Conservation (phyloP, 352 stramenopile species). For the Phytophthora sojae region DNA sequence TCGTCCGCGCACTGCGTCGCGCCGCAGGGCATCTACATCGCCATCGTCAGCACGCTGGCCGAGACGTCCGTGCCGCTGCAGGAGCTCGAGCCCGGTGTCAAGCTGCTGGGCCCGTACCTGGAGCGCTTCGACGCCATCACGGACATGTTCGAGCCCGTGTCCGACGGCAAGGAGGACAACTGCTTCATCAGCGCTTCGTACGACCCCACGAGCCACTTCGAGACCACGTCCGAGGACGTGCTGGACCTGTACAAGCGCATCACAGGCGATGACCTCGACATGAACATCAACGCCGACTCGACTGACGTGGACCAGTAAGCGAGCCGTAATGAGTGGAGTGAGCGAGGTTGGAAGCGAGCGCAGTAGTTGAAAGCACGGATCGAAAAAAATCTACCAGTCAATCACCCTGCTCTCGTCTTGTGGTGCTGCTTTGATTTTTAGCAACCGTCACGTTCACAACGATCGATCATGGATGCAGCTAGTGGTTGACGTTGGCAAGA, state of each 20-base stretch:
- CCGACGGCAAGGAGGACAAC: constrained; percentile 93
- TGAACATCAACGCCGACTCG: constrained; percentile 97
- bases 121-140: constrained; percentile 97
- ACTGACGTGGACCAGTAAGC: constrained; percentile 94
- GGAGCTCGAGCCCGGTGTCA: constrained; percentile 96
- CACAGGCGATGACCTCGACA: constrained; percentile 97
- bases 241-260: constrained; percentile 98
- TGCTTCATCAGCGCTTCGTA: constrained; percentile 98
- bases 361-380: too few relatives aligned
- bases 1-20: constrained; percentile 95
- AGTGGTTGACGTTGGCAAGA: too few relatives aligned
- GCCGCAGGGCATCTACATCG: constrained; percentile 97
- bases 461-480: too few relatives aligned
- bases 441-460: too few relatives aligned
- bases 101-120: constrained; percentile 96
- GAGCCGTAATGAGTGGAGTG: neutral
- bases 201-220: constrained; percentile 96
- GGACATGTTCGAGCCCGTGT: constrained; percentile 95
- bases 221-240: constrained; percentile 97
- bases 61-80: constrained; percentile 96
- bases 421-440: too few relatives aligned
- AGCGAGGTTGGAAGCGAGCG: too few relatives aligned
- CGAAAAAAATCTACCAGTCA: too few relatives aligned
- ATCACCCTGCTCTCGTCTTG: too few relatives aligned
- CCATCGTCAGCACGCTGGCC: constrained; percentile 98